phyloP scores from a whole-genome alignment of 2,329 filamentous ascomycete genomes.

The Penicillium nordicum region DNA sequence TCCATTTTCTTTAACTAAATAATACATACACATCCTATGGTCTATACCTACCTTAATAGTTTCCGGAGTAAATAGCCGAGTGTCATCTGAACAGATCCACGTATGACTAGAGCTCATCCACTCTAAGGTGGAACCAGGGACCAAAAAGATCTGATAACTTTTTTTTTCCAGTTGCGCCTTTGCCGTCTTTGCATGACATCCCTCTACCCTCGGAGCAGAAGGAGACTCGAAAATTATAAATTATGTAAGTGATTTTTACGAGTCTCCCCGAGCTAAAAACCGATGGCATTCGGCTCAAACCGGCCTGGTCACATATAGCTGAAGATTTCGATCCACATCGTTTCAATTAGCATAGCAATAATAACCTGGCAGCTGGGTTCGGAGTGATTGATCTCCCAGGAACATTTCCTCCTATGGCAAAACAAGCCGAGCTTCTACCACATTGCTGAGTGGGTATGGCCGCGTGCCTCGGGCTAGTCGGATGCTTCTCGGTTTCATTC shows the following conservation, averaged over 20 bases:
- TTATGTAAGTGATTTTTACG: too few relatives aligned
- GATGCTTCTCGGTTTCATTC: not conserved
- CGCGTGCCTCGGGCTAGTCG: not conserved
- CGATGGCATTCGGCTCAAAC: not conserved
- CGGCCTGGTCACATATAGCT: not conserved
- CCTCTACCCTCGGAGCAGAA: not conserved
- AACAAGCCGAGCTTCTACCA: not conserved
- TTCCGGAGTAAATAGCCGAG: not conserved
- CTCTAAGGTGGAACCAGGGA: not conserved
- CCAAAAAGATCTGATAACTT: conserved; percentile 8
- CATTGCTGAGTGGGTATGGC: not conserved
- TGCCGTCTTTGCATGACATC: not conserved
- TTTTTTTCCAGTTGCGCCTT: not conserved
- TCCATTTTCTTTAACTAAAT: not conserved
- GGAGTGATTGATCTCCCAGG: not conserved
- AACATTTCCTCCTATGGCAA: not conserved
- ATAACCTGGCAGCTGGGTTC: not conserved
- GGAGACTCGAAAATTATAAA: too few relatives aligned
- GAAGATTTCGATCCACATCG: not conserved
- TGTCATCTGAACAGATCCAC: not conserved
- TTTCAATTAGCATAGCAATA: not conserved
- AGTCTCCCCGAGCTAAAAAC: too few relatives aligned
- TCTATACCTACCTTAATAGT: not conserved
- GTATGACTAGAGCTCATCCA: not conserved
- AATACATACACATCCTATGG: too few relatives aligned